phyloP scores from a whole-genome alignment of 805 yeast genomes.

The Tanozyma kutaoensis region DNA sequence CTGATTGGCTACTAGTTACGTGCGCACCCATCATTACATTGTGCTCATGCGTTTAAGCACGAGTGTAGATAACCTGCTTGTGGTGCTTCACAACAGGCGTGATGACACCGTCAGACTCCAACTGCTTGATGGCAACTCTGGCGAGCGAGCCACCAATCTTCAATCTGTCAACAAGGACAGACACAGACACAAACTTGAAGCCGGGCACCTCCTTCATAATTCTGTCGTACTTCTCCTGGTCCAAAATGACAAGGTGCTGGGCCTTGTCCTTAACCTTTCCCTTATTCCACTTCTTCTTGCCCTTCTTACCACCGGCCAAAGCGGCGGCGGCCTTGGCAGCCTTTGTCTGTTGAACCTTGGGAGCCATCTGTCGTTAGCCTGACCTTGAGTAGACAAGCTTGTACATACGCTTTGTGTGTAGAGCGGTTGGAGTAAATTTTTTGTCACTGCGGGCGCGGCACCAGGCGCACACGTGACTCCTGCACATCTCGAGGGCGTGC shows the following conservation, averaged over 20 bases:
- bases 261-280: slow-evolving; percentile 99
- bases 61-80: slow-evolving; percentile 91
- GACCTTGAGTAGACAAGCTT: too few relatives aligned
- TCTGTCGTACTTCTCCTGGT: slow-evolving; percentile 98
- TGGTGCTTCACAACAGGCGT: slow-evolving; percentile 91
- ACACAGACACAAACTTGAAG: slow-evolving; percentile 95
- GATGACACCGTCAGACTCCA: slow-evolving; percentile 90
- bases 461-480: too few relatives aligned
- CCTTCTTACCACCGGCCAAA: slow-evolving; percentile 99
- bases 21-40: too few relatives aligned
- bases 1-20: too few relatives aligned
- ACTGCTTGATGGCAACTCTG: slow-evolving; percentile 93
- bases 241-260: slow-evolving; percentile 92
- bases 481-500: too few relatives aligned
- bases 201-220: slow-evolving; percentile 98
- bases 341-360: slow-evolving; percentile 97
- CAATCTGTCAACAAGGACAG: slow-evolving; percentile 97
- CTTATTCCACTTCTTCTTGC: slow-evolving; percentile 99
- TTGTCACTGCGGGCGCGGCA: too few relatives aligned
- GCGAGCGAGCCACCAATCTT: slow-evolving; percentile 99
- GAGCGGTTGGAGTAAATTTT: too few relatives aligned
- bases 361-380: slow-evolving; percentile 65
- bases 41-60: slow-evolving; percentile 6
- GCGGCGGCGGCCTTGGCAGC: slow-evolving; percentile 99
- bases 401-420: too few relatives aligned